Conservation (phyloP, 1,284 basidiomycete species). For the Xerocomus amazonicus region DNA sequence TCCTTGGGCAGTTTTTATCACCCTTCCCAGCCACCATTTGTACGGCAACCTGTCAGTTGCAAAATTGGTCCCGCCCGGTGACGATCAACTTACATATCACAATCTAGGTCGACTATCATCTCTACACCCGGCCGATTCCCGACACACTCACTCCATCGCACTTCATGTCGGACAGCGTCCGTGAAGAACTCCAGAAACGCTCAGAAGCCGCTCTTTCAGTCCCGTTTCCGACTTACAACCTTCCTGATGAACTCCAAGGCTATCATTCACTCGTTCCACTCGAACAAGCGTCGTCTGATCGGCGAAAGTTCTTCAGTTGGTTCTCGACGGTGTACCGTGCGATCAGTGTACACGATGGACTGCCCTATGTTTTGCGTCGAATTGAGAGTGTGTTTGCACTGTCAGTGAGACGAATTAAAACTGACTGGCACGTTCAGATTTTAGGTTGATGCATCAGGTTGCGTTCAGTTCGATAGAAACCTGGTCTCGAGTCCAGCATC, state of each 20-base stretch:
- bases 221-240: constrained; percentile 45
- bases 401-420: neutral
- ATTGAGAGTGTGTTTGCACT: constrained; percentile 70
- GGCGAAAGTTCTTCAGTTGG: constrained; percentile 74
- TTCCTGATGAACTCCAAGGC: constrained; percentile 88
- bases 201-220: constrained; percentile 69
- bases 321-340: constrained; percentile 84
- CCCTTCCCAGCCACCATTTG: constrained; percentile 48
- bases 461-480: constrained; percentile 84
- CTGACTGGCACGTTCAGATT: constrained; percentile 52
- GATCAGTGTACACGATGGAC: constrained; percentile 74
- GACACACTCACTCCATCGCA: constrained; percentile 50
- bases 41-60: constrained; percentile 64
- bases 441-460: constrained; percentile 74
- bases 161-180: constrained; percentile 72
- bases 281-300: constrained; percentile 52
- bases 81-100: constrained; percentile 5
- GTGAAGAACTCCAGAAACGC: constrained; percentile 77
- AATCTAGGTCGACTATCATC: constrained; percentile 81
- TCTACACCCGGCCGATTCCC: constrained; percentile 72
- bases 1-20: constrained; percentile 51
- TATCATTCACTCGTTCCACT: constrained; percentile 88
- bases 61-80: neutral
- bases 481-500: constrained; percentile 87
- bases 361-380: constrained; percentile 75